Conservation (phyloP, 805 yeast species). For the Cyberlindnera bimundalis region DNA sequence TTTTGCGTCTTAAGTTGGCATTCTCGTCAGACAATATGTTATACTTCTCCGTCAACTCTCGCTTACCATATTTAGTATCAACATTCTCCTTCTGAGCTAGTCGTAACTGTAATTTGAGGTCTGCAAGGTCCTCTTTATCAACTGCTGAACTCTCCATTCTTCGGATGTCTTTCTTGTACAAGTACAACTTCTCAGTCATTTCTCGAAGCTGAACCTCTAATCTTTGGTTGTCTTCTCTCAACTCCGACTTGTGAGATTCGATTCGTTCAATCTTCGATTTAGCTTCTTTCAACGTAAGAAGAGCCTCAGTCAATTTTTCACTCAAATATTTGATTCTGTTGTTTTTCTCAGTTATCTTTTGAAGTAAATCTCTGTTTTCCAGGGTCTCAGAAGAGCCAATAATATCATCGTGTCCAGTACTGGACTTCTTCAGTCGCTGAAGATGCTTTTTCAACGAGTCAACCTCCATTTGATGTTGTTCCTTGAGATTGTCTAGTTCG, state of each 20-base stretch:
- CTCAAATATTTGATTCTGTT: conserved; percentile 24
- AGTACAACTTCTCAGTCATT: conserved; percentile 32
- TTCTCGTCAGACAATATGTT: conserved; percentile 28
- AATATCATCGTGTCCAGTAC: conserved; percentile 9
- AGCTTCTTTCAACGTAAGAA: conserved; percentile 29
- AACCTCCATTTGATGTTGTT: conserved; percentile 35
- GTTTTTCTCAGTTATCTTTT: conserved; percentile 25
- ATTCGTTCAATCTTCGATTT: conserved; percentile 28
- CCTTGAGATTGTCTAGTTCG: conserved; percentile 37
- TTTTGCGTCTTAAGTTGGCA: conserved; percentile 26
- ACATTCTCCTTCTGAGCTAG: conserved; percentile 19
- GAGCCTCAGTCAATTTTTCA: conserved; percentile 23
- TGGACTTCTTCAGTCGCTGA: conserved; percentile 13
- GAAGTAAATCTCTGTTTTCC: conserved; percentile 25
- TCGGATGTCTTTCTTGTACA: conserved; percentile 23
- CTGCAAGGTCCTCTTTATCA: conserved; percentile 12
- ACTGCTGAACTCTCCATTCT: conserved; percentile 11
- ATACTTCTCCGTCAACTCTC: conserved; percentile 29
- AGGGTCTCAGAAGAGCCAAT: not conserved
- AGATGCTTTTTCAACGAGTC: conserved; percentile 31
- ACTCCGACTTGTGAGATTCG: conserved; percentile 31
- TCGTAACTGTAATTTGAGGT: conserved; percentile 15
- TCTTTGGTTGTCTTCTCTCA: conserved; percentile 31
- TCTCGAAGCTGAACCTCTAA: conserved; percentile 31
- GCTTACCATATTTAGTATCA: conserved; percentile 33